Conservation (phyloP, 331 rosid genomes). For the Quercus lobata region DNA sequence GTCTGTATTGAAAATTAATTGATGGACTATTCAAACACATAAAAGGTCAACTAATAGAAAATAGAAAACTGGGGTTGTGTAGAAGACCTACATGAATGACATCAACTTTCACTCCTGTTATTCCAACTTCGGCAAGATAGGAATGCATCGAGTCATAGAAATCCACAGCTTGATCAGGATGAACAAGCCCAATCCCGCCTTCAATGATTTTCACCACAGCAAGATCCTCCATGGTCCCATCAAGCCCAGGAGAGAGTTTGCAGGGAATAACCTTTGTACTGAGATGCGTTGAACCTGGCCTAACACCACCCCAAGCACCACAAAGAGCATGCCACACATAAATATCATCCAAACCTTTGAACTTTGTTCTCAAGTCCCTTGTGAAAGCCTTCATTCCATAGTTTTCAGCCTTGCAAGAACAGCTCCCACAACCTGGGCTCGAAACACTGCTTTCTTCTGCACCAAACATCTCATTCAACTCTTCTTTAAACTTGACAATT, state of each 20-base stretch:
- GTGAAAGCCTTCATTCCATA: constrained; percentile 75
- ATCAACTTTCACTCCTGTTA: constrained; percentile 86
- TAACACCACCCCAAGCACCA: constrained; percentile 96
- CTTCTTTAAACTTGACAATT: constrained; percentile 40
- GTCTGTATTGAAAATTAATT: constrained; percentile 17
- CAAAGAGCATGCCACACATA: constrained; percentile 86
- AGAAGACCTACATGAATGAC: constrained; percentile 64
- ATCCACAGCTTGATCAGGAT: constrained; percentile 66
- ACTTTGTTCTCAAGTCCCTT: constrained; percentile 58
- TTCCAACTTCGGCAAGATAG: constrained; percentile 57
- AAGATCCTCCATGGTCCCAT: constrained; percentile 71
- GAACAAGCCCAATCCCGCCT: constrained; percentile 75
- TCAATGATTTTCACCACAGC: constrained; percentile 63
- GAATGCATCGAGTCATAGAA: constrained; percentile 81
- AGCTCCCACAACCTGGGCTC: constrained; percentile 19
- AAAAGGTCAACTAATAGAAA: neutral
- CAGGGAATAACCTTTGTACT: constrained; percentile 49
- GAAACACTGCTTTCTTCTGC: constrained; percentile 11
- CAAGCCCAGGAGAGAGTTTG: constrained; percentile 67
- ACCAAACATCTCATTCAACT: constrained; percentile 52
- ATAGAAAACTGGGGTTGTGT: neutral
- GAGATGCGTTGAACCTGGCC: constrained; percentile 68
- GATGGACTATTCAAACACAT: neutral
- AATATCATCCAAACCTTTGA: constrained; percentile 72
- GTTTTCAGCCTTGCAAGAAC: constrained; percentile 11